Evolutionary conservation across 1,284 basidiomycete species (phyloP).

Genomic region (Sanghuangporus sanghuang): DNA sequence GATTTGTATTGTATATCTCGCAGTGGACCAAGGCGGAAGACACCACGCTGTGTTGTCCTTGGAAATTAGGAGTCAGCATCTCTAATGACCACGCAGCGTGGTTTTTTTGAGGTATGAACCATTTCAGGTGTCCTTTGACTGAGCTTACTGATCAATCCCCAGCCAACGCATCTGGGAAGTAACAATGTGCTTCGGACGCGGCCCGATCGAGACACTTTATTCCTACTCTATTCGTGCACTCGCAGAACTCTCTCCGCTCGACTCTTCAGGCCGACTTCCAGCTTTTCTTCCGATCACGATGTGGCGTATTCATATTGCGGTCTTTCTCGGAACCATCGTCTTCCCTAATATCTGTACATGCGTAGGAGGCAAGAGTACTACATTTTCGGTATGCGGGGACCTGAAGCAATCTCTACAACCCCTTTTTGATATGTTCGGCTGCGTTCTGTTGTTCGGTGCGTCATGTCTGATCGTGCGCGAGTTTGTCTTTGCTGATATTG

Average conservation of each 20-base stretch:
- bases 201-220: background rate
- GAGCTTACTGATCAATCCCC: background rate
- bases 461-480: background rate
- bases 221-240: background rate
- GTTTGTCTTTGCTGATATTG: background rate
- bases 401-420: background rate
- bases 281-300: background rate
- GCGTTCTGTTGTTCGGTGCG: background rate
- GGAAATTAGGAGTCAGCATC: conserved; percentile 3
- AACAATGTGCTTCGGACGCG: background rate
- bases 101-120: background rate
- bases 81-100: background rate
- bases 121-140: background rate
- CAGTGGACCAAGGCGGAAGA: background rate
- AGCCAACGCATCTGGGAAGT: background rate
- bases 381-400: background rate
- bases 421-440: background rate
- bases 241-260: background rate
- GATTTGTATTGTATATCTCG: background rate
- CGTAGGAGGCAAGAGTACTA: background rate
- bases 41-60: background rate
- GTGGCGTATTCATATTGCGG: background rate
- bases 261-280: background rate
- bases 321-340: background rate
- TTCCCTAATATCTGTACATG: background rate